phyloP scores from a whole-genome alignment of 306 rosid species.

The Fragaria ananassa region DNA sequence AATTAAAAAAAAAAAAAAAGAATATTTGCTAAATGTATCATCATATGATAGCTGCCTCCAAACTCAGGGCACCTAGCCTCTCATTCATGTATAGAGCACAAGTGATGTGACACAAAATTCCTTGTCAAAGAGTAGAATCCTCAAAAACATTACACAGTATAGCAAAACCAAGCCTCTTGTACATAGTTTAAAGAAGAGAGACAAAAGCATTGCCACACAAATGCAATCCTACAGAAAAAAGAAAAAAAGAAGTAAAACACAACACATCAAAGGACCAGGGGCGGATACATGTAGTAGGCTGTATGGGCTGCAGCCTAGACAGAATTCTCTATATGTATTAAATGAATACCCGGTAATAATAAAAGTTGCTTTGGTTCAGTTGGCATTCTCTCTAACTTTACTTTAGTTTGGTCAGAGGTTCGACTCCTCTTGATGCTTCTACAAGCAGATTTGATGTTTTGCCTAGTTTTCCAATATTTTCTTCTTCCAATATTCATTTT shows the following conservation, averaged over 20 bases:
- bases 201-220: not conserved
- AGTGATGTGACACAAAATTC: not conserved
- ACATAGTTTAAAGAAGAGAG: not conserved
- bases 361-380: too few species aligned
- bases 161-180: not conserved
- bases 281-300: too few species aligned
- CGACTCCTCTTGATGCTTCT: too few species aligned
- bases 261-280: not conserved
- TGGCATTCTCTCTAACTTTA: too few species aligned
- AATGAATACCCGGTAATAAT: too few species aligned
- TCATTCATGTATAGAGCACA: not conserved
- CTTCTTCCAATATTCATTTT: too few species aligned
- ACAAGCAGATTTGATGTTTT: too few species aligned
- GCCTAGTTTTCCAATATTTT: too few species aligned
- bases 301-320: too few species aligned
- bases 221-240: not conserved
- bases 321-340: too few species aligned
- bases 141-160: not conserved
- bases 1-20: not conserved
- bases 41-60: not conserved
- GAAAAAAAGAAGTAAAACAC: not conserved
- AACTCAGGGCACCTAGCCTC: not conserved
- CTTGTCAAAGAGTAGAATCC: not conserved
- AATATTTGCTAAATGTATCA: not conserved
- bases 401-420: too few species aligned